Percentiles rank a stretch among this genome's conserved stretches.
phyloP scores from a whole-genome alignment of 2,329 filamentous ascomycete genomes.

The Neurospora crassa region DNA sequence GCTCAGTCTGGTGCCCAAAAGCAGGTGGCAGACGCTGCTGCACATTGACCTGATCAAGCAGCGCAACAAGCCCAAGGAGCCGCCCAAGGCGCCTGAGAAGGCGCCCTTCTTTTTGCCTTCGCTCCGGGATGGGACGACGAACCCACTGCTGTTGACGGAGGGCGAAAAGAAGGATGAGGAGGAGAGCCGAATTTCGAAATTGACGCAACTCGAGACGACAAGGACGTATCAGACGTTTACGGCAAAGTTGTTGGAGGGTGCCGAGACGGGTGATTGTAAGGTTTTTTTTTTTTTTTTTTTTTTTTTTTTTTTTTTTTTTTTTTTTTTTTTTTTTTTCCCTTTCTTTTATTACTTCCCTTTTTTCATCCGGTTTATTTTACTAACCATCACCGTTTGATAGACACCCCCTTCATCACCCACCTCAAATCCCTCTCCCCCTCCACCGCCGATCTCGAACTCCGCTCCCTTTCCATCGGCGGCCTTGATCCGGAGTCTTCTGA shows the following conservation, averaged over 20 bases:
- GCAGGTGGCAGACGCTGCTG: conserved; percentile 86
- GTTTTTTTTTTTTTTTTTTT: conserved; percentile 7
- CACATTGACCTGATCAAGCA: conserved; percentile 88
- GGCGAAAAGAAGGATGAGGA: conserved; percentile 30
- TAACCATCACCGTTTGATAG: conserved; percentile 25
- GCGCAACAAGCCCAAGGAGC: conserved; percentile 88
- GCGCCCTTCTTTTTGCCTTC: conserved; percentile 91
- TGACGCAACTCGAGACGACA: conserved; percentile 55
- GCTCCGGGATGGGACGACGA: conserved; percentile 29
- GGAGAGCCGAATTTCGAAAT: conserved; percentile 42
- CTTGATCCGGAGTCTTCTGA: conserved; percentile 28
- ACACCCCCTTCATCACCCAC: conserved; percentile 62
- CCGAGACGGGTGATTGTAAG: conserved; percentile 51
- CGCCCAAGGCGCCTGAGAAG: conserved; percentile 85
- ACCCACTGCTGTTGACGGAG: conserved; percentile 11
- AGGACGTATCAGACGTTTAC: conserved; percentile 50
- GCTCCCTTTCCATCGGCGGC: conserved; percentile 54
- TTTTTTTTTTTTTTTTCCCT: no score
- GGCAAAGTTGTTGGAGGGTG: conserved; percentile 43
- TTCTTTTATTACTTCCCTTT: background rate
- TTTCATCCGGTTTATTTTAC: background rate
- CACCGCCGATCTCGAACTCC: conserved; percentile 81
- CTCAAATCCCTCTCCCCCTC: conserved; percentile 75
- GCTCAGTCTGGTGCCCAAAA: conserved; percentile 79
- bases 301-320: no score